These are phyloP conservation scores for Cantharellus cinnabarinus DNA, from an alignment of 768 basidiomycete species.

Conservation along the genomic window DNA sequence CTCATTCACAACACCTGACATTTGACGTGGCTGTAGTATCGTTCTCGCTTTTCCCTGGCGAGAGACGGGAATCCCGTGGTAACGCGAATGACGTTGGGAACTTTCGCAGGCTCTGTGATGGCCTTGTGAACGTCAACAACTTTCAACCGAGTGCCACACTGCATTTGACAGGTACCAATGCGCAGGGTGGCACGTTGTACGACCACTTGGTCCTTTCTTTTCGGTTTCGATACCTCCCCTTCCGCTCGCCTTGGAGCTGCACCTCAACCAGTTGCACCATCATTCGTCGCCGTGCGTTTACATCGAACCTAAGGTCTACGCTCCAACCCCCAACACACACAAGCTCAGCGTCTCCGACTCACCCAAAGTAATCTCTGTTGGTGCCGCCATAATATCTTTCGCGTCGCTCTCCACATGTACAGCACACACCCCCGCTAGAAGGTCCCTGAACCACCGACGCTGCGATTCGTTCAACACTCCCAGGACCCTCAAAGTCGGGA, in stretches of 20 bases:
- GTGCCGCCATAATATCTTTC: slow-evolving; percentile 2
- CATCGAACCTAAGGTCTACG: neutral
- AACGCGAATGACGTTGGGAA: neutral
- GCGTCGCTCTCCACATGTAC: slow-evolving; percentile 1
- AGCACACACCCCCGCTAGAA: slow-evolving; percentile 1
- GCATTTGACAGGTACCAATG: slow-evolving; percentile 6
- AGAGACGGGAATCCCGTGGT: too few species aligned
- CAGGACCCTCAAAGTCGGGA: slow-evolving; percentile 3
- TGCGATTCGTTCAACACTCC: slow-evolving; percentile 1
- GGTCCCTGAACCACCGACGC: slow-evolving; percentile 4
- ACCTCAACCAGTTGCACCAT: slow-evolving; percentile 2
- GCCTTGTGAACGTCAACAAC: slow-evolving; percentile 1
- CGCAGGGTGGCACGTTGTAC: slow-evolving; percentile 4
- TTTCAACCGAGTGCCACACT: slow-evolving; percentile 3
- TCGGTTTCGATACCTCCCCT: neutral
- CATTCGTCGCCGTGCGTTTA: slow-evolving; percentile 1
- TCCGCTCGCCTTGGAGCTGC: neutral
- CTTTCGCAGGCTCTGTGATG: slow-evolving; percentile 7
- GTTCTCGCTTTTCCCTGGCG: neutral
- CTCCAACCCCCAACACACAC: slow-evolving; percentile 1
- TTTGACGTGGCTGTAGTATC: neutral
- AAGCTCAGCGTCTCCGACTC: slow-evolving; percentile 1
- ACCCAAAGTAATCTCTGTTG: slow-evolving; percentile 6
- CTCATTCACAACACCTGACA: neutral
- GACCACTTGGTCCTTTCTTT: neutral